Conservation (phyloP, 768 basidiomycete genomes). For the Chiua virens region DNA sequence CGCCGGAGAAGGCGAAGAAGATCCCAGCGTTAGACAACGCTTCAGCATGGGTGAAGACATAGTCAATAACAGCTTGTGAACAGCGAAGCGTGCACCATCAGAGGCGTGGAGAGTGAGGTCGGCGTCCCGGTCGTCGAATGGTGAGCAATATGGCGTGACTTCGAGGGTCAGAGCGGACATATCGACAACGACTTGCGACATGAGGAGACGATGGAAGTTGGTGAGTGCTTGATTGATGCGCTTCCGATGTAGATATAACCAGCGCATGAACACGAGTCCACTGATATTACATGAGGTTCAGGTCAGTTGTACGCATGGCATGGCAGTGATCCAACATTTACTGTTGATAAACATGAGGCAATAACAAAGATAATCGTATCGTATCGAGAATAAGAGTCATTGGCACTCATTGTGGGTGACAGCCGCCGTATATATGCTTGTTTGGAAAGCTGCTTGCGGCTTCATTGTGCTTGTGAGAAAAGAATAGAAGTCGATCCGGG, state of each 20-base stretch:
- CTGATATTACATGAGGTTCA: conserved; percentile 26
- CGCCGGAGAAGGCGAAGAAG: conserved; percentile 29
- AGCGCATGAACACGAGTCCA: conserved; percentile 10
- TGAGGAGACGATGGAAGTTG: conserved; percentile 14
- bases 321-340: conserved; percentile 16
- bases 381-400: neutral
- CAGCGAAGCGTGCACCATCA: conserved; percentile 43
- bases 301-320: conserved; percentile 30
- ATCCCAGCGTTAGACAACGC: conserved; percentile 25
- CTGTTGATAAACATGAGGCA: conserved; percentile 27
- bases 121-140: conserved; percentile 40
- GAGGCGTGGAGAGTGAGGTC: conserved; percentile 44
- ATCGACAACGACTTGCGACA: conserved; percentile 27
- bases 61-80: conserved; percentile 43
- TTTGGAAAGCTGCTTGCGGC: conserved; percentile 24
- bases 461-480: conserved; percentile 1
- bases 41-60: conserved; percentile 44
- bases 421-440: neutral
- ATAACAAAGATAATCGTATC: conserved; percentile 6
- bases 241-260: conserved; percentile 30
- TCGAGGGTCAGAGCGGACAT: conserved; percentile 32
- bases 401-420: neutral
- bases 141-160: conserved; percentile 27
- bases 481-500: neutral
- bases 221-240: conserved; percentile 14